Evolutionary conservation across 495 filamentous ascomycete genomes (phyloP).

Genomic region (Ascodesmis nigricans): DNA sequence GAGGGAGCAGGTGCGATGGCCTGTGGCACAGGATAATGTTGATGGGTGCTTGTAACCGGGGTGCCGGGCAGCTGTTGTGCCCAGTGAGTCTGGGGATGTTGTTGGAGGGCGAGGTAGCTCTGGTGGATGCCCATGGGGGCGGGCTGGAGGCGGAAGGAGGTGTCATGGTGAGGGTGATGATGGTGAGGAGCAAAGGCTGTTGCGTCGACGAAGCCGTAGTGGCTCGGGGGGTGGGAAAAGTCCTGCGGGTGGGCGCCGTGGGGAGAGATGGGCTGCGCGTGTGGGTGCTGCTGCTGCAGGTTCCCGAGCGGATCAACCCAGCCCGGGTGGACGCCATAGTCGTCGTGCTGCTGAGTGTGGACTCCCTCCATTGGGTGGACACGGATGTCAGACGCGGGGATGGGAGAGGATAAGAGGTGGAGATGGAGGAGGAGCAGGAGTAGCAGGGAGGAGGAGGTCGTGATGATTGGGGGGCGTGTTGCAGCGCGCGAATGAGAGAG

Average conservation of each 20-base stretch:
- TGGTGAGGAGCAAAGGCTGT: constrained; percentile 15
- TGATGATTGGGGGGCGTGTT: too few species aligned
- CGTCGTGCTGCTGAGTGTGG: constrained; percentile 24
- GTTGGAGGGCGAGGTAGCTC: constrained; percentile 17
- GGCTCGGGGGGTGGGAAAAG: constrained; percentile 23
- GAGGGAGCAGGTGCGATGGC: constrained; percentile 33
- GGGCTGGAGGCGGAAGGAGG: constrained; percentile 16
- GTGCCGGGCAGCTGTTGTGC: constrained; percentile 12
- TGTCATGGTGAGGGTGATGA: constrained; percentile 7
- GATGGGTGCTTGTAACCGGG: constrained; percentile 1
- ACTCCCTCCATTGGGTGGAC: constrained; percentile 23
- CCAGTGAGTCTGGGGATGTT: too few species aligned
- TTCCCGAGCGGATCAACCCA: constrained; percentile 32
- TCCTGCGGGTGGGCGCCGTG: constrained; percentile 29
- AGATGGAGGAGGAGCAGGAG: too few species aligned
- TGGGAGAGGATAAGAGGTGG: too few species aligned
- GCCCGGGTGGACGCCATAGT: constrained; percentile 30
- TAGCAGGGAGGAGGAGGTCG: too few species aligned
- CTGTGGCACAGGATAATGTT: constrained; percentile 1
- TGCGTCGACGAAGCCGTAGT: constrained; percentile 21
- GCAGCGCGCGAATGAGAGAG: too few species aligned
- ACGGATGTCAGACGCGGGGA: constrained; percentile 7
- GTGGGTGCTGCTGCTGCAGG: constrained; percentile 23
- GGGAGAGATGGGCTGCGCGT: constrained; percentile 27
- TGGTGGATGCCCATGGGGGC: constrained; percentile 16